Percentiles rank a stretch among this genome's conserved stretches.
Evolutionary conservation across 768 basidiomycete genomes (phyloP).

Genomic region (Cyclocybe aegerita): DNA sequence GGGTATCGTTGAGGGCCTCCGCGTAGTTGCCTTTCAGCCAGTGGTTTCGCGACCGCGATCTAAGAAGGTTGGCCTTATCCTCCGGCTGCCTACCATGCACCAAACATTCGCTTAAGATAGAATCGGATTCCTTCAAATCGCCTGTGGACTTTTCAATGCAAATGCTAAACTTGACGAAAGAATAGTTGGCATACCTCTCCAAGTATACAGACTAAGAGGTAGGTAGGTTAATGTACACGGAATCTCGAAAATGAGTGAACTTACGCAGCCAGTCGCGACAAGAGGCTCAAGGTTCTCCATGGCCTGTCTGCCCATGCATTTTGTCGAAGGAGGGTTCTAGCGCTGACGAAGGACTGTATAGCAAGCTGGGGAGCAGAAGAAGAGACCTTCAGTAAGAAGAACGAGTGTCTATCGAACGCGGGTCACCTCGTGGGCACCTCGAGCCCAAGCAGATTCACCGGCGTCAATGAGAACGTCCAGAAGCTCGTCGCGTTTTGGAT

Average conservation of each 20-base stretch:
- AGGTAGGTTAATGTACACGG: not conserved
- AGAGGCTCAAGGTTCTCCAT: conserved; percentile 47
- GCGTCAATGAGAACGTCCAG: conserved; percentile 63
- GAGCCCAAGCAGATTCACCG: conserved; percentile 67
- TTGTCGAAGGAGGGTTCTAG: conserved; percentile 50
- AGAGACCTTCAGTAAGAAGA: not conserved
- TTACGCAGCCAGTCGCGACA: conserved; percentile 62
- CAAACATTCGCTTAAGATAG: conserved; percentile 54
- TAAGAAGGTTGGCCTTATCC: conserved; percentile 54
- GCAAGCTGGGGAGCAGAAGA: conserved; percentile 44
- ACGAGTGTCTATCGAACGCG: not conserved
- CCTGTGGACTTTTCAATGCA: conserved; percentile 33
- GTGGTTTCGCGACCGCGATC: conserved; percentile 62
- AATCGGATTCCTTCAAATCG: conserved; percentile 51
- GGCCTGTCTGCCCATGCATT: conserved; percentile 55
- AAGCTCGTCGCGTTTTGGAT: conserved; percentile 60
- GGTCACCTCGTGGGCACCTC: conserved; percentile 72
- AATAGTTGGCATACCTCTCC: conserved; percentile 50
- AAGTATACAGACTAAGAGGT: conserved; percentile 50
- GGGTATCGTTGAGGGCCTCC: conserved; percentile 56
- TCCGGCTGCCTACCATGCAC: conserved; percentile 46
- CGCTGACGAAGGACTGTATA: conserved; percentile 60
- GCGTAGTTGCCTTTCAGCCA: conserved; percentile 58
- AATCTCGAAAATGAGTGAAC: conserved; percentile 21
- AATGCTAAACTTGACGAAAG: not conserved